Evolutionary conservation across 306 rosid species (phyloP).

Genomic region (Citrullus amarus): DNA sequence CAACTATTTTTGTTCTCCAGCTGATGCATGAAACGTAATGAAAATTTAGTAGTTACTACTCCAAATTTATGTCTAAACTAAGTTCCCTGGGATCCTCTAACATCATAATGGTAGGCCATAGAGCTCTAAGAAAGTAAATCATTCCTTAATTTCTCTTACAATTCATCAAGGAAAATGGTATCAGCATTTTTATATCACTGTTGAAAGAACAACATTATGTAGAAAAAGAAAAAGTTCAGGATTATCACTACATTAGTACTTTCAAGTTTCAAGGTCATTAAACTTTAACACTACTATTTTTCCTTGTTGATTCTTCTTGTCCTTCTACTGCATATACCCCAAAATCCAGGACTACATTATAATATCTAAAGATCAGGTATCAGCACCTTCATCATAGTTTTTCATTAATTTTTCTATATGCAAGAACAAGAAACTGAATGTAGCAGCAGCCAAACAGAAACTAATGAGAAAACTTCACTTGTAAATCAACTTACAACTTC

Average conservation of each 20-base stretch:
- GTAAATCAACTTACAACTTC: conserved; percentile 65
- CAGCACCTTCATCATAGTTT: background rate
- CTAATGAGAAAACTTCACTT: background rate
- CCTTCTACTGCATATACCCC: background rate
- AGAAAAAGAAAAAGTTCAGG: background rate
- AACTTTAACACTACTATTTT: background rate
- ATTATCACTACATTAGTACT: background rate
- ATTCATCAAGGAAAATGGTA: background rate
- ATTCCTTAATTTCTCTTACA: background rate
- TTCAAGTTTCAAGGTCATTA: background rate
- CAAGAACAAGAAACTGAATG: background rate
- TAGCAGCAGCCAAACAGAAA: background rate
- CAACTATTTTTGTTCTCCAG: background rate
- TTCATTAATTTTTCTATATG: background rate
- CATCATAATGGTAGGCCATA: background rate
- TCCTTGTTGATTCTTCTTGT: background rate
- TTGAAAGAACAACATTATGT: background rate
- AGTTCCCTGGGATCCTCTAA: background rate
- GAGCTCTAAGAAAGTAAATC: background rate
- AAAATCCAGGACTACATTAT: background rate
- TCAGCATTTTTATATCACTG: background rate
- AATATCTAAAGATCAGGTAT: background rate
- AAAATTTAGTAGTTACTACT: background rate
- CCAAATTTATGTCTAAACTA: background rate
- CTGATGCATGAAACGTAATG: background rate